Conservation (phyloP, 129 eudicot genomes). For the Ambrosia artemisiifolia region DNA sequence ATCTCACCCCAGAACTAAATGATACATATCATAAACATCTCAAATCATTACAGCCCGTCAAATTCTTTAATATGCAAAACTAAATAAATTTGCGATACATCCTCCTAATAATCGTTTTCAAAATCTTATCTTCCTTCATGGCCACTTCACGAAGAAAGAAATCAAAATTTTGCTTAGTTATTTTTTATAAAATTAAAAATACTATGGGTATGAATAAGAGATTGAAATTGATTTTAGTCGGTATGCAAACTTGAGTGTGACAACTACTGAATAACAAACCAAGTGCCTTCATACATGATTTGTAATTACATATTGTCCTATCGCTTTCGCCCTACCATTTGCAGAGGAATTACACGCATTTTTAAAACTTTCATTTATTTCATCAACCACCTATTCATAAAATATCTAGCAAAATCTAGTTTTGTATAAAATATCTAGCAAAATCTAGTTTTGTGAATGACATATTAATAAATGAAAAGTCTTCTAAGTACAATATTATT, state of each 20-base stretch:
- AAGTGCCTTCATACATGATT: slow-evolving; percentile 2
- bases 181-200: not conserved
- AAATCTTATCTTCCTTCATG: no score
- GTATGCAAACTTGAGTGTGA: not conserved
- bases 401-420: not conserved
- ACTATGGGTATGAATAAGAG: not conserved
- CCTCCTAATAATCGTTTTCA: no score
- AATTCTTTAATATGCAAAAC: no score
- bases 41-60: no score
- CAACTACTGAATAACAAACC: not conserved
- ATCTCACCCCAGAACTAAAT: no score
- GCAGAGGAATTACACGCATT: not conserved
- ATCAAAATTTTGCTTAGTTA: not conserved
- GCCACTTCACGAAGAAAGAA: no score
- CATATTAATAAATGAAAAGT: no score
- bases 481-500: no score
- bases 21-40: no score
- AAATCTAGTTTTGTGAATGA: not conserved
- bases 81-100: no score
- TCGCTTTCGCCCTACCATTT: not conserved
- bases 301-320: not conserved
- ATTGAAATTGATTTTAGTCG: not conserved
- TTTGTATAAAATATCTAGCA: no score
- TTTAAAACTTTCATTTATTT: not conserved
- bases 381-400: not conserved